A percentile compares a stretch with the other conserved stretches of the same genome.
These are phyloP conservation scores for Hygrophila difformis DNA, from an alignment of 257 asterid species.

Conservation along the genomic window DNA sequence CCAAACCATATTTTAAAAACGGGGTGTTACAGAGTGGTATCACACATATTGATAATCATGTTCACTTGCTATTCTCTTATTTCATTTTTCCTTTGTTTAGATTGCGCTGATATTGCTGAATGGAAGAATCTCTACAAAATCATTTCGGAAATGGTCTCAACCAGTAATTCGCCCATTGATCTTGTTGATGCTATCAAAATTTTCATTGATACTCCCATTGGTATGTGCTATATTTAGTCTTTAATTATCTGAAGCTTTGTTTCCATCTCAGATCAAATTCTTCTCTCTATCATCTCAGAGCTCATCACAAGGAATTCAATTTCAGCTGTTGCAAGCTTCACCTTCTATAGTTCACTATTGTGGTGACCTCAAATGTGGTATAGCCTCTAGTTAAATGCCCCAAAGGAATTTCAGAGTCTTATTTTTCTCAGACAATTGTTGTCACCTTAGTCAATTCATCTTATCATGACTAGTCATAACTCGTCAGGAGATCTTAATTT, in stretches of 20 bases:
- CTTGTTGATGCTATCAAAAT: conserved; percentile 69
- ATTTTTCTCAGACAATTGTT: too few species aligned
- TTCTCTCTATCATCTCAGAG: conserved; percentile 38
- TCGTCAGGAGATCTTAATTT: too few species aligned
- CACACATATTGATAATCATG: too few species aligned
- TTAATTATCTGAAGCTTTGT: conserved; percentile 12
- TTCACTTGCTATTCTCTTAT: too few species aligned
- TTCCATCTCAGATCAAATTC: conserved; percentile 16
- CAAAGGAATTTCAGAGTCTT: not conserved
- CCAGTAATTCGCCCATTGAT: conserved; percentile 51
- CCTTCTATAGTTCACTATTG: conserved; percentile 58
- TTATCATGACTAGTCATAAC: too few species aligned
- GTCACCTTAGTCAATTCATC: too few species aligned
- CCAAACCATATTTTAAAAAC: too few species aligned
- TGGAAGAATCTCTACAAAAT: conserved; percentile 72
- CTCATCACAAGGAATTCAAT: conserved; percentile 66
- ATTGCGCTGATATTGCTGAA: conserved; percentile 66
- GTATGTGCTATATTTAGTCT: conserved; percentile 29
- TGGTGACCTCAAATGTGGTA: conserved; percentile 93
- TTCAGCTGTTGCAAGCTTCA: conserved; percentile 83
- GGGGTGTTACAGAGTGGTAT: too few species aligned
- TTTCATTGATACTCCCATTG: conserved; percentile 79
- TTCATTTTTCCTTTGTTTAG: conserved; percentile 29
- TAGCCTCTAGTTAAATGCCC: conserved; percentile 9
- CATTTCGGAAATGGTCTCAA: conserved; percentile 62